Evolutionary conservation across 345 rosid genomes (phyloP).

Genomic region (Eucalyptus viminalis): DNA sequence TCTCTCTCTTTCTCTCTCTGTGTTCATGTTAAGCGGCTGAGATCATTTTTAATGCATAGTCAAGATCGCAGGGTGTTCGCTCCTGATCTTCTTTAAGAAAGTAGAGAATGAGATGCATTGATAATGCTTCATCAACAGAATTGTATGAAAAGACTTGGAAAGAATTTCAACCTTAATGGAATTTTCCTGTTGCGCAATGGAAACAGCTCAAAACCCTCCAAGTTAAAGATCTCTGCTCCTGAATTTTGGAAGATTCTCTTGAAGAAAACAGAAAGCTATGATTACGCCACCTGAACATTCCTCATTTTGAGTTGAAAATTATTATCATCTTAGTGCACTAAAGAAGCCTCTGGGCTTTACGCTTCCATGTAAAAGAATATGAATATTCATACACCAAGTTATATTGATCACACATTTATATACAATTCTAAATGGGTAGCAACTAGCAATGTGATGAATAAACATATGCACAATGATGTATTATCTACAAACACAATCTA

Average conservation of each 20-base stretch:
- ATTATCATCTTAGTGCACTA: background rate
- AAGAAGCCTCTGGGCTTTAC: background rate
- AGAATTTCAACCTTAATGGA: background rate
- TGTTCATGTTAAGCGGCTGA: background rate
- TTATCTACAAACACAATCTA: constrained; percentile 4
- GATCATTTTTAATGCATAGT: background rate
- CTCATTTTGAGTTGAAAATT: background rate
- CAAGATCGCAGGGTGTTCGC: background rate
- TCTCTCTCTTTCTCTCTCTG: background rate
- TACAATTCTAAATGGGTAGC: background rate
- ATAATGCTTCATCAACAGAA: background rate
- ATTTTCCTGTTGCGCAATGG: background rate
- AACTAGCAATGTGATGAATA: background rate
- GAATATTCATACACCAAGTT: background rate
- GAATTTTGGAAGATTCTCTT: background rate
- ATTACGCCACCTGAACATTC: background rate
- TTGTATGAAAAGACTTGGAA: background rate
- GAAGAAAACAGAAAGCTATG: background rate
- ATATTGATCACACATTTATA: background rate
- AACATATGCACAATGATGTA: background rate
- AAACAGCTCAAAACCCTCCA: background rate
- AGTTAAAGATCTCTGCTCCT: background rate
- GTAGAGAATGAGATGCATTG: background rate
- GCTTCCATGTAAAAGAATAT: background rate
- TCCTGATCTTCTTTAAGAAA: background rate